Evolutionary conservation across 257 asterid species (phyloP).

Genomic region (Pogostemon cablin): DNA sequence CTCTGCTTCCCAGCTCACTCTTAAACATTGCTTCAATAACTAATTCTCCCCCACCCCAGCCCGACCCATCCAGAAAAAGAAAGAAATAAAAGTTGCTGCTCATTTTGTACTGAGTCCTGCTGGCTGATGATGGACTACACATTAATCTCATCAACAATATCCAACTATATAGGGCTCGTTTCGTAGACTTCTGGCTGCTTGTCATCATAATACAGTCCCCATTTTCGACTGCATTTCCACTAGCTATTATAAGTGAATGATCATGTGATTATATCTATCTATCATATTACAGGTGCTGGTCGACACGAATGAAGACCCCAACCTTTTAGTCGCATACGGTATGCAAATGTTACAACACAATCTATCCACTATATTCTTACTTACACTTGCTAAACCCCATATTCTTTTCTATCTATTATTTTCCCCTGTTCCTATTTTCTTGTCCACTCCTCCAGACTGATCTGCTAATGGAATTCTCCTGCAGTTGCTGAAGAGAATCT

Average conservation of each 20-base stretch:
- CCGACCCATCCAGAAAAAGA: background rate
- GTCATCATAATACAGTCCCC: background rate
- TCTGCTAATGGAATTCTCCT: slow-evolving; percentile 30
- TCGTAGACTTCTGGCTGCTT: too few species aligned
- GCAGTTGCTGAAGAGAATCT: slow-evolving; percentile 95
- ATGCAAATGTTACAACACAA: slow-evolving; percentile 24
- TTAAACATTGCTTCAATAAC: background rate
- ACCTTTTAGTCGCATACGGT: slow-evolving; percentile 93
- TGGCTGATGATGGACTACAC: background rate
- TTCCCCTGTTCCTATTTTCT: background rate
- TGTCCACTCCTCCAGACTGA: background rate
- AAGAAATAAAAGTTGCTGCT: background rate
- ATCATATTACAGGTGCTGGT: slow-evolving; percentile 71
- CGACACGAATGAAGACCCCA: slow-evolving; percentile 69
- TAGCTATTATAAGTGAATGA: slow-evolving; percentile 4
- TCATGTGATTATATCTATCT: slow-evolving; percentile 14
- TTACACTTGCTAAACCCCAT: background rate
- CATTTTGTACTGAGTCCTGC: too few species aligned
- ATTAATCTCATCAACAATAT: background rate
- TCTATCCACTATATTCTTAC: background rate
- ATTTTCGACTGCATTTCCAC: background rate
- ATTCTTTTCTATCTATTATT: too few species aligned
- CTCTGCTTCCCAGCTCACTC: slow-evolving; percentile 1
- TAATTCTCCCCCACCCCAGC: background rate
- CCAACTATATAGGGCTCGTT: background rate